A percentile compares a stretch with the other conserved stretches of the same genome.
Evolutionary conservation across 23 red algal genomes (phyloP).

Genomic region (Cyanidioschyzon merolae): DNA sequence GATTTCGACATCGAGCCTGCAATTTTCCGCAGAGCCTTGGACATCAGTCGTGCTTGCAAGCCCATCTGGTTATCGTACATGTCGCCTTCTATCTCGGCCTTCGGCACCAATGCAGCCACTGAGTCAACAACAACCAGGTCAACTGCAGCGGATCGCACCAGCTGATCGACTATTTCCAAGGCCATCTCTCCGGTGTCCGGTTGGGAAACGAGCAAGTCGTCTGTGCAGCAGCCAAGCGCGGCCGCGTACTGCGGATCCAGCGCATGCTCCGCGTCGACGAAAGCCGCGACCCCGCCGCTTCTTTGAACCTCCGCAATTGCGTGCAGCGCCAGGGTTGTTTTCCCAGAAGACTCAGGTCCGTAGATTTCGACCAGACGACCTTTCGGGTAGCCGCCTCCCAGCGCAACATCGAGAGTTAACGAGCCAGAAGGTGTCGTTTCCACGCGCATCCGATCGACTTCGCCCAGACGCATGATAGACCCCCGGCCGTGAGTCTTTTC

Average conservation of each 20-base stretch:
- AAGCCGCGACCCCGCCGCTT: slow-evolving; percentile 23
- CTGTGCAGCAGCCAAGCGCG: slow-evolving; percentile 21
- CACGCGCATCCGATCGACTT: slow-evolving; percentile 23
- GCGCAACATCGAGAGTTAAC: slow-evolving; percentile 18
- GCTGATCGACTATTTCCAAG: slow-evolving; percentile 29
- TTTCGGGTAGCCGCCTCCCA: slow-evolving; percentile 26
- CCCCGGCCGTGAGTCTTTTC: slow-evolving; percentile 27
- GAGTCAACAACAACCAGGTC: slow-evolving; percentile 36
- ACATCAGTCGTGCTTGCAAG: slow-evolving; percentile 33
- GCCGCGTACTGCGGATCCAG: slow-evolving; percentile 27
- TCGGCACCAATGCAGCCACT: slow-evolving; percentile 27
- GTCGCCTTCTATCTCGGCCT: slow-evolving; percentile 32
- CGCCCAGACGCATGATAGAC: slow-evolving; percentile 34
- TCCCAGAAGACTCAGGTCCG: slow-evolving; percentile 28
- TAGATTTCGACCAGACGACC: slow-evolving; percentile 41
- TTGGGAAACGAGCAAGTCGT: slow-evolving; percentile 31
- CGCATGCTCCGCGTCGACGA: slow-evolving; percentile 43
- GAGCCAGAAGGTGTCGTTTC: not conserved
- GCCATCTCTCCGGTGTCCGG: slow-evolving; percentile 38
- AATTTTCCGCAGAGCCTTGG: slow-evolving; percentile 32
- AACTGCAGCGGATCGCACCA: slow-evolving; percentile 31
- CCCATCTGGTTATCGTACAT: slow-evolving; percentile 31
- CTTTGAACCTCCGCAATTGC: slow-evolving; percentile 28
- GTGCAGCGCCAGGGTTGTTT: slow-evolving; percentile 32
- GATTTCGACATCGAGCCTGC: slow-evolving; percentile 23